Evolutionary conservation across 1,284 basidiomycete genomes (phyloP).

Genomic region (Ustilago hordei): DNA sequence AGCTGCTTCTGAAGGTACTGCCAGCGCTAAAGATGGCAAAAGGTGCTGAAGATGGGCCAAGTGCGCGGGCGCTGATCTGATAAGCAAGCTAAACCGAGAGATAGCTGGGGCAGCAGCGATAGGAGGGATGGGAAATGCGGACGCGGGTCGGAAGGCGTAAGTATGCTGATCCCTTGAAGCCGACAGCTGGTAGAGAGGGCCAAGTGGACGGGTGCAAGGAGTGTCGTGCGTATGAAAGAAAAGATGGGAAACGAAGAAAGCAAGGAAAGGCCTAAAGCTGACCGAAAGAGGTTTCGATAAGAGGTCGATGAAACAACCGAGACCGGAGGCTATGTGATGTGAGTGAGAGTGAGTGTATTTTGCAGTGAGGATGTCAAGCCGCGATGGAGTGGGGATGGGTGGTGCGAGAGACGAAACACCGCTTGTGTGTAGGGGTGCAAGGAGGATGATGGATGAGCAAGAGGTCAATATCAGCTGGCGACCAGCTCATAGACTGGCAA

Average conservation of each 20-base stretch:
- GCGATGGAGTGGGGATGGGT: slow-evolving; percentile 13
- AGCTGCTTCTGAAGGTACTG: slow-evolving; percentile 1
- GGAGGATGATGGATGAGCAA: slow-evolving; percentile 26
- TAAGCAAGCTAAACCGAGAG: slow-evolving; percentile 5
- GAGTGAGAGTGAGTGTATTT: neutral
- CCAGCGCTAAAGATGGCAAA: neutral
- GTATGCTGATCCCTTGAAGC: neutral
- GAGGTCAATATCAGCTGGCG: neutral
- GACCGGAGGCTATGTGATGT: neutral
- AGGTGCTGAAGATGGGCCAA: neutral
- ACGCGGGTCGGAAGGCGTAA: neutral
- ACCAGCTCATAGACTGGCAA: slow-evolving; percentile 18
- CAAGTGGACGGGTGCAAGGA: neutral
- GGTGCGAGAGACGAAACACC: slow-evolving; percentile 12
- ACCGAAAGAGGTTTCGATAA: slow-evolving; percentile 16
- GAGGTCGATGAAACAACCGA: slow-evolving; percentile 4
- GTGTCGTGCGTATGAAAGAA: neutral
- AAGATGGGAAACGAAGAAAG: slow-evolving; percentile 14
- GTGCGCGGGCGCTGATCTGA: slow-evolving; percentile 5
- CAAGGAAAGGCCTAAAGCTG: slow-evolving; percentile 8
- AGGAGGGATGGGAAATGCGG: slow-evolving; percentile 7
- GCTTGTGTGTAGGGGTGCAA: slow-evolving; percentile 8
- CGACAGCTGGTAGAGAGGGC: neutral
- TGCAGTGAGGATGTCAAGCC: slow-evolving; percentile 1
- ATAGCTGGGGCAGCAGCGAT: neutral